Evolutionary conservation across 2,329 filamentous ascomycete genomes (phyloP), one percentile per base, ranked within the genome.

Genomic region (Zalaria sp.): DNA sequence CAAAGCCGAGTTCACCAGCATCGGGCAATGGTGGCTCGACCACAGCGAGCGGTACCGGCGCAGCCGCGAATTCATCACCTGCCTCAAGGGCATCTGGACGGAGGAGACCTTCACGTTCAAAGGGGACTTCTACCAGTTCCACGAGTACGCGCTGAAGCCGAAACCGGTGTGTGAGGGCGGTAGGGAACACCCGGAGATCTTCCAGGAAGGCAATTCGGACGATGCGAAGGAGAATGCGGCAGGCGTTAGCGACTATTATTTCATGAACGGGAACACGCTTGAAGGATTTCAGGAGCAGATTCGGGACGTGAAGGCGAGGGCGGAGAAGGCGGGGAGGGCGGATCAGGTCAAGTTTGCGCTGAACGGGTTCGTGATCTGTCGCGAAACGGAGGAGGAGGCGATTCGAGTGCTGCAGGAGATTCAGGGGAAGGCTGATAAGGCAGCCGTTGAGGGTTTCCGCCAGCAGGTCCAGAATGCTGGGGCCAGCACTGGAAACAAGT

Each of bases 201-300:
- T 72, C 53, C 69, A 72, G 49, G 68, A 69, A 7, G 69, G 69
- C 3, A 73, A 72, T 50, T 66, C 61, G 27, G 61, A 68, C 39
- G 68, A 72, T 45, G 68, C 69, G 0, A 57, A 67, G 5, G 62
- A 66, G 27, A 72, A 72, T 41, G 68, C 65, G 0, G 67, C 65
- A 0, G 52, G 60, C 25, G 68, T 66, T 3, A 63, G 58, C 2
- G 68, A 72, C 44, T 71, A 66, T 55, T 73, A 72, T 48, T 73
- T 72, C 49, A 72, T 72, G 68, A 73, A 72, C 48, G 68, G 69
- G n/a, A 72, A 72, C 49, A 68, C 69, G 2, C 61, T 72, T 6
- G 68, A 71, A 40, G 68, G 68, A 2, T 71, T 73, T 52, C 61
- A 67, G 35, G 54, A 56, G 6, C 69, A 73, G 50, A 72, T 73